Evolutionary conservation across 768 basidiomycete genomes (phyloP), one percentile per base, ranked within the genome.

Genomic region (Boletellus sp.): DNA sequence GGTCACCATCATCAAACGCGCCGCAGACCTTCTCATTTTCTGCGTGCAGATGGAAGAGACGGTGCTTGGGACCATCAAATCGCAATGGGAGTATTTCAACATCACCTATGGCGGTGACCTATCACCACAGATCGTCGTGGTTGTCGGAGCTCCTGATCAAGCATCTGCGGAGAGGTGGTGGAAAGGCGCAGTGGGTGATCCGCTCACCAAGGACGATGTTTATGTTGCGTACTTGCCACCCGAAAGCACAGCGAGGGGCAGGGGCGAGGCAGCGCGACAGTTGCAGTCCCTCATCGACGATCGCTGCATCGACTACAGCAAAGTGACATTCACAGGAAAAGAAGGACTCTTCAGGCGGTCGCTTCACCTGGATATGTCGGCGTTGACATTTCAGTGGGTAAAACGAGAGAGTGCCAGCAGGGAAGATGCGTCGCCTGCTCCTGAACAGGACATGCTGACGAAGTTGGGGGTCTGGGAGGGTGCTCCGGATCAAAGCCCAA

Each of bases 11-110:
- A 45, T 64, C 37, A 61, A 51, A 47, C 62, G 63, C 2, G 62
- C 44, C 19, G 64, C 57, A 12, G 59, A 59, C 13, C 64, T 65
- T 22, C 62, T 66, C 23, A 40, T 65, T 45, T 65, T 65, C 40
- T 65, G 63, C 8, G 53, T 50, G 19, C 34, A 43, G 13, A 51
- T 47, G 48, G 50, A 54, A 26, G 52, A 42, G 22, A 16, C 32
- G 2, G 41, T 28, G 12, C 1, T 28, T 22, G 11, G 13, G 12
- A 17, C 34, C 20, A 23, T 55, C 52, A 66, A 47, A 50, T 46
- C 22, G 2, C 62, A 61, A 48, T 66, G 64, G 64, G 59, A 65
- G 24, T 47, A 62, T 38, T 65, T 65, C 51, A 51, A 56, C 41
- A 17, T 49, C 32, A 57, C 64, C 2, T 65, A 66, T 10, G 52